A percentile compares a stretch with the other conserved stretches of the same genome.
phyloP scores from a whole-genome alignment of 306 rosid species.

The Erythrophleum fordii region DNA sequence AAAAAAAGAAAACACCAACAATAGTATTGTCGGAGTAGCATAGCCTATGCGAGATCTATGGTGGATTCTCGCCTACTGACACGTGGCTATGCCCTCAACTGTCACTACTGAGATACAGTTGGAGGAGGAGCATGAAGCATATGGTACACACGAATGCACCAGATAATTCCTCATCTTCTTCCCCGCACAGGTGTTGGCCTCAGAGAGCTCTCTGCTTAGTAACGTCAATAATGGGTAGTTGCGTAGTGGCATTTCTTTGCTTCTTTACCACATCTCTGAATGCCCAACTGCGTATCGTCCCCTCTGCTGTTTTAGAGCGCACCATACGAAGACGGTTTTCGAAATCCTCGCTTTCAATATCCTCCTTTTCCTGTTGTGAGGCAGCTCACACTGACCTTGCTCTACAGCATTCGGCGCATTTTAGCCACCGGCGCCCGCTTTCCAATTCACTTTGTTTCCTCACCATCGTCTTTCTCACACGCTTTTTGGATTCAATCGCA shows the following conservation, averaged over 20 bases:
- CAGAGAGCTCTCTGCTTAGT: background rate
- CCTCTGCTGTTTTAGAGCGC: background rate
- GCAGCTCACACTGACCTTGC: background rate
- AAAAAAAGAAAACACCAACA: too few relatives aligned
- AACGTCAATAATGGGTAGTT: background rate
- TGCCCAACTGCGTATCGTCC: too few relatives aligned
- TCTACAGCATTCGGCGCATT: background rate
- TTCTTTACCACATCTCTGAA: constrained; percentile 1
- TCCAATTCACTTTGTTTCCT: background rate
- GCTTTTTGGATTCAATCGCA: constrained; percentile 23
- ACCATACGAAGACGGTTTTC: background rate
- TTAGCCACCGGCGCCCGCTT: background rate
- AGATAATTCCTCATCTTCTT: background rate
- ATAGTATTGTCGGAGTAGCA: background rate
- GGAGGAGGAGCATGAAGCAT: background rate
- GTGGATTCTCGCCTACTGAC: background rate
- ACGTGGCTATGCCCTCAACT: background rate
- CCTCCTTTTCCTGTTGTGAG: background rate
- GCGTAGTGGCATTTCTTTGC: background rate
- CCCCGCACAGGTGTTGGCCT: constrained; percentile 11
- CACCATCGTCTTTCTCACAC: background rate
- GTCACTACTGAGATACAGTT: background rate
- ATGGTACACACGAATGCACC: background rate
- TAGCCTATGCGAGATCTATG: background rate
- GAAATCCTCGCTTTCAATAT: background rate